phyloP scores from a whole-genome alignment of 2,329 filamentous ascomycete species.

The Rhynchosporium agropyri region DNA sequence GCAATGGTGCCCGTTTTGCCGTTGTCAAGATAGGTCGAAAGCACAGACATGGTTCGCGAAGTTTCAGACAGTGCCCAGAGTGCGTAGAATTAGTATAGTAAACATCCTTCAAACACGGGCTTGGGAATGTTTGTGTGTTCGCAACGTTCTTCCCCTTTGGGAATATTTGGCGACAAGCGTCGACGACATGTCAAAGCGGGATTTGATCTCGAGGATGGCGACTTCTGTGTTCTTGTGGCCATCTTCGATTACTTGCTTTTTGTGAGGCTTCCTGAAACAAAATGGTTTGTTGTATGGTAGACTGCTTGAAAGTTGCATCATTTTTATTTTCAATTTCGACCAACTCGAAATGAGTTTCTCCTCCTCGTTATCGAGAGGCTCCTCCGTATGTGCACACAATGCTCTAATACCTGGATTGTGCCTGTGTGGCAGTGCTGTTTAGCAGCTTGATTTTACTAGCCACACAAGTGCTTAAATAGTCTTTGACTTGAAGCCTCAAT shows the following conservation, averaged over 20 bases:
- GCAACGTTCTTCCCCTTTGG: conserved; percentile 6
- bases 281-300: not conserved
- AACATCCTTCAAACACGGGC: not conserved
- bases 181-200: conserved; percentile 9
- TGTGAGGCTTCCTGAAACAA: not conserved
- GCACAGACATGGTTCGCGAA: conserved; percentile 7
- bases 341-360: no score
- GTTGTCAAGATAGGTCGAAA: no score
- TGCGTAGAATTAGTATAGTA: not conserved
- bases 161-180: not conserved
- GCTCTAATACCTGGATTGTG: no score
- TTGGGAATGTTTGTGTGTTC: not conserved
- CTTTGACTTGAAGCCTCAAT: not conserved
- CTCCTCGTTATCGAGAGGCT: not conserved
- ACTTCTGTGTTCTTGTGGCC: not conserved
- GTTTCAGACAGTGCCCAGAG: not conserved
- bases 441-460: not conserved
- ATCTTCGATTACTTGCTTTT: not conserved
- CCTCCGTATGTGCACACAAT: not conserved
- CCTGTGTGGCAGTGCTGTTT: no score
- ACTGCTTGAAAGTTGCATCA: no score
- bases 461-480: not conserved
- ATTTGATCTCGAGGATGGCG: no score
- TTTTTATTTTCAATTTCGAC: no score
- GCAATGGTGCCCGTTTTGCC: not conserved